Conservation (phyloP, 495 filamentous ascomycete genomes). For the Hypoxylon cercidicola region DNA sequence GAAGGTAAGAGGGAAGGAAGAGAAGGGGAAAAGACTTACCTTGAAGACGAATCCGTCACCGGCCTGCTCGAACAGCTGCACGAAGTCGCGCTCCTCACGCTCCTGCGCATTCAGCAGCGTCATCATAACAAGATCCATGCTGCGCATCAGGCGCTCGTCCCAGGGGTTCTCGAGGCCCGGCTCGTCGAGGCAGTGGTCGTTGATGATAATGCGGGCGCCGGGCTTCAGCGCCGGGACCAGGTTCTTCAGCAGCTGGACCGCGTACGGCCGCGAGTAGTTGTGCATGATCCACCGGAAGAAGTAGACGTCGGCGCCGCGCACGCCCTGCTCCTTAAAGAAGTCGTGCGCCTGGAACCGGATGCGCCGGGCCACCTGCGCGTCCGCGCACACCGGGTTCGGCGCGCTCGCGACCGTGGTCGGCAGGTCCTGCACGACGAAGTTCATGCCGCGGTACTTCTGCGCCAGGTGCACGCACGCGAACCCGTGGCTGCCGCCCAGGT, state of each 20-base stretch:
- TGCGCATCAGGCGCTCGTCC: constrained; percentile 63
- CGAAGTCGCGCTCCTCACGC: constrained; percentile 60
- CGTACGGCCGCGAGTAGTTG: constrained; percentile 68
- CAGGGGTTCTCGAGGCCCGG: constrained; percentile 54
- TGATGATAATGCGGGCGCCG: constrained; percentile 62
- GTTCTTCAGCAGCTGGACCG: constrained; percentile 61
- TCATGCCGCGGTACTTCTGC: constrained; percentile 54
- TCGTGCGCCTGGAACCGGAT: constrained; percentile 62
- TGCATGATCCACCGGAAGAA: constrained; percentile 69
- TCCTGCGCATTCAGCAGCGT: constrained; percentile 65
- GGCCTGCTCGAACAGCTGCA: constrained; percentile 57
- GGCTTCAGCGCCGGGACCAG: constrained; percentile 66
- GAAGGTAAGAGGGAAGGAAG: constrained; percentile 3
- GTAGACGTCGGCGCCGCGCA: constrained; percentile 65
- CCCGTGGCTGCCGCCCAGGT: constrained; percentile 66
- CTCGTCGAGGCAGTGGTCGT: constrained; percentile 62
- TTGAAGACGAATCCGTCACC: constrained; percentile 56
- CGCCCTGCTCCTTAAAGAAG: constrained; percentile 65
- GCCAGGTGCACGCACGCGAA: constrained; percentile 64
- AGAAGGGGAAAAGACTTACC: constrained; percentile 48
- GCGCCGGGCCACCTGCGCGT: constrained; percentile 50
- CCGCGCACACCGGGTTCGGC: constrained; percentile 52
- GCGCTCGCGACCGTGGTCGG: constrained; percentile 57
- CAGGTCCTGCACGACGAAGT: constrained; percentile 69
- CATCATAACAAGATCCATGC: constrained; percentile 68